These are phyloP conservation scores for Kwoniella dejecticola DNA, from an alignment of 768 basidiomycete species.

Conservation along the genomic window DNA sequence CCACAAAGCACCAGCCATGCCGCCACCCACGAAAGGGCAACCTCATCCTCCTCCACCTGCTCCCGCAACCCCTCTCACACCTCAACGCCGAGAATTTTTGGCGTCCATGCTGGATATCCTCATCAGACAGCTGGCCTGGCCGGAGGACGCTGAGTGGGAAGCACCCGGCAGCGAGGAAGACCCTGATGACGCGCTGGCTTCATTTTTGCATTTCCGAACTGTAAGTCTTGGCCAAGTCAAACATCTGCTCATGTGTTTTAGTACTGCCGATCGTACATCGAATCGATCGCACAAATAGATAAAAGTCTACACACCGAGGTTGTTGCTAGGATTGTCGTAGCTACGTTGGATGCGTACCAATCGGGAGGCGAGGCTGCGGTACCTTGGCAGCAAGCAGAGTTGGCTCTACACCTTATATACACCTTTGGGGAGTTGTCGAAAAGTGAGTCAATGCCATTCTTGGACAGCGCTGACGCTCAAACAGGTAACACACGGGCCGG, in stretches of 20 bases:
- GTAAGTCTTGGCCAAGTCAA: conserved; percentile 57
- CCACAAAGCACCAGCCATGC: conserved; percentile 57
- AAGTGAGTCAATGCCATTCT: conserved; percentile 61
- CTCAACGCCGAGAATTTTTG: conserved; percentile 74
- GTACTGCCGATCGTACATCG: conserved; percentile 59
- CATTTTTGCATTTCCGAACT: conserved; percentile 83
- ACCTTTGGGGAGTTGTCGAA: conserved; percentile 88
- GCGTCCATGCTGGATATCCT: conserved; percentile 73
- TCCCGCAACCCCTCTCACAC: conserved; percentile 60
- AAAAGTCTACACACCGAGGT: conserved; percentile 78
- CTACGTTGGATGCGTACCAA: conserved; percentile 71
- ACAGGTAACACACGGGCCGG: conserved; percentile 75
- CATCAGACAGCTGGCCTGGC: conserved; percentile 86
- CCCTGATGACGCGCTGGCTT: conserved; percentile 78
- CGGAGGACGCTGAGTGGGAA: conserved; percentile 64
- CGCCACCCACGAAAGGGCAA: conserved; percentile 25
- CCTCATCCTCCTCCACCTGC: conserved; percentile 48
- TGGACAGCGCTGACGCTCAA: conserved; percentile 14
- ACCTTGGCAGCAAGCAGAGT: conserved; percentile 90
- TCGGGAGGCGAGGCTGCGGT: conserved; percentile 62
- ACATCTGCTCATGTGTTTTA: conserved; percentile 11
- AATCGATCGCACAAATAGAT: conserved; percentile 82
- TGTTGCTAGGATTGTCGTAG: conserved; percentile 70
- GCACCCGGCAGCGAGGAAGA: conserved; percentile 61
- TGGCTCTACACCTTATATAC: conserved; percentile 88